These are phyloP conservation scores for Phaeosphaeriaceae sp. DNA, from an alignment of 2,329 filamentous ascomycete species.

Conservation along the genomic window DNA sequence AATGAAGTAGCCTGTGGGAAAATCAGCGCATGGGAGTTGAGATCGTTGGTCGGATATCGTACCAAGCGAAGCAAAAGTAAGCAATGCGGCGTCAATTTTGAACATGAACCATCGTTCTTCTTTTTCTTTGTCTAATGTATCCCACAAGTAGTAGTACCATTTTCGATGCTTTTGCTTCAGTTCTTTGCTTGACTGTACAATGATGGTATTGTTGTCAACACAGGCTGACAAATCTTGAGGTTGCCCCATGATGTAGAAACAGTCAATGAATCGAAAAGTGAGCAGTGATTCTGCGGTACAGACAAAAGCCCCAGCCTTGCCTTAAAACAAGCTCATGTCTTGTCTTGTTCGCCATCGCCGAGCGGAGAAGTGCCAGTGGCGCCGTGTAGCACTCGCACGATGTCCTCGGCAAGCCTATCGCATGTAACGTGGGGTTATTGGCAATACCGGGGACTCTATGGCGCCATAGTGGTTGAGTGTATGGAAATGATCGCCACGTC, in stretches of 20 bases:
- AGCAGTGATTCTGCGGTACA: not conserved
- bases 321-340: not conserved
- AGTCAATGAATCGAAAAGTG: not conserved
- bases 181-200: constrained; percentile 9
- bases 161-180: constrained; percentile 32
- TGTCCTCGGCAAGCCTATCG: not conserved
- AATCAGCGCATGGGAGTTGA: not conserved
- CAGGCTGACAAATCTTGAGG: constrained; percentile 1
- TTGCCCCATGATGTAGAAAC: constrained; percentile 2
- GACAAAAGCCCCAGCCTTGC: not conserved
- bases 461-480: not conserved
- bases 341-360: not conserved
- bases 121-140: constrained; percentile 60
- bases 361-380: not conserved
- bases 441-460: constrained; percentile 5
- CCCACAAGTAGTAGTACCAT: constrained; percentile 62
- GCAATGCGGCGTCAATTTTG: constrained; percentile 58
- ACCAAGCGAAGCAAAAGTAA: constrained; percentile 58
- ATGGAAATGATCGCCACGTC: not conserved
- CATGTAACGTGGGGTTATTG: not conserved
- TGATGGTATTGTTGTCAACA: not conserved
- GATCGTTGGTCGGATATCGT: constrained; percentile 4
- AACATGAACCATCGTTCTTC: constrained; percentile 59
- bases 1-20: constrained; percentile 61
- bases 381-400: not conserved